Evolutionary conservation across 495 filamentous ascomycete species (phyloP), one percentile per base, ranked within the genome.

Genomic region (Tuber microsphaerosporum): DNA sequence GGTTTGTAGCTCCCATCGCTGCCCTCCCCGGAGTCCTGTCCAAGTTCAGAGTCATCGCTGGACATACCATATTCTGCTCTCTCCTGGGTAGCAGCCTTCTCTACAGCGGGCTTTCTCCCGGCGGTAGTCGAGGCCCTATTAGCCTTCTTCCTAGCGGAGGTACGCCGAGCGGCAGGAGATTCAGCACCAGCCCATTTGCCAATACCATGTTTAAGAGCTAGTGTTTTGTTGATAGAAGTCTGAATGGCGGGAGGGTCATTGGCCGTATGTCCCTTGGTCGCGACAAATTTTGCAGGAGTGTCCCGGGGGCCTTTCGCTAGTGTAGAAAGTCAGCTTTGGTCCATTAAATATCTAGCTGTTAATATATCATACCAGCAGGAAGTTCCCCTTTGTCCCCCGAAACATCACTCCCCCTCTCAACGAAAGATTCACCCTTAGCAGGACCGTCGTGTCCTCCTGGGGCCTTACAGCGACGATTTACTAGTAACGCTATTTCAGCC

Each of bases 41-140:
- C 22, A 51, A n/a, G 9, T 0, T 51, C 22, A 12, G 48, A n/a
- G 48, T 6, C 22, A 51, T 51, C 20, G 20, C 0, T 0, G 22
- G 8, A 0, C 7, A n/a, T n/a, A 9, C 1, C 8, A 22, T 22
- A 1, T 2, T 8, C 8, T 2, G 7, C n/a, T n/a, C 9, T n/a
- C 8, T 51, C 12, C 22, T 2, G 8, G n/a, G 48, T 7, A 22
- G 22, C 8, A 1, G 46, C 9, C 46, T n/a, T 51, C 20, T 22
- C 1, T 51, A 51, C 0, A 7, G 46, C 10, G 22, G 48, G 12
- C 10, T 0, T n/a, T 51, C 2, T 51, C 10, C 22, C 20, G 22
- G 48, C 0, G 0, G 22, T 7, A 12, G 48, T 51, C 0, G 48
- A 1, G 8, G 22, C n/a, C 48, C n/a, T n/a, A 9, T n/a, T 9